A percentile compares a stretch with the other conserved stretches of the same genome.
phyloP scores from a whole-genome alignment of 2,329 filamentous ascomycete genomes.

The Colletotrichum lini region DNA sequence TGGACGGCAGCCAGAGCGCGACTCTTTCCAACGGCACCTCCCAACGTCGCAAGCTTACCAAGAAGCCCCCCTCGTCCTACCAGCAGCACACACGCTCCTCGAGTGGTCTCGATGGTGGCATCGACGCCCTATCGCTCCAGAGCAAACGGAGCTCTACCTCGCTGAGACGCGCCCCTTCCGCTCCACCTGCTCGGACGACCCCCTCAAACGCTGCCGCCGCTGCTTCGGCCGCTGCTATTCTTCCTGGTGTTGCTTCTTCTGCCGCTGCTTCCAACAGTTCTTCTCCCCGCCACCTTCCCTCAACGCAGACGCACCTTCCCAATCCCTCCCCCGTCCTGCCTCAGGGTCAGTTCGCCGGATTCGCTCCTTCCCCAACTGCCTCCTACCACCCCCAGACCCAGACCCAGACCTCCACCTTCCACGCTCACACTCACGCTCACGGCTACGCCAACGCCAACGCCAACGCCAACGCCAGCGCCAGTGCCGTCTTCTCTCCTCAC shows the following conservation, averaged over 20 bases:
- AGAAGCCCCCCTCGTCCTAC: constrained; percentile 70
- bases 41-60: constrained; percentile 73
- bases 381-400: constrained; percentile 41
- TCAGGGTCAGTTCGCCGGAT: constrained; percentile 60
- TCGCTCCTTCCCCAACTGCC: constrained; percentile 40
- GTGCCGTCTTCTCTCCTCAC: constrained; percentile 84
- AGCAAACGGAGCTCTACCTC: constrained; percentile 76
- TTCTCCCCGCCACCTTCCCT: constrained; percentile 62
- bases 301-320: constrained; percentile 53
- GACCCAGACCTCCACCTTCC: constrained; percentile 47
- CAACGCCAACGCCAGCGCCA: constrained; percentile 80
- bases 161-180: constrained; percentile 73
- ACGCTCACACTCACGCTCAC: constrained; percentile 61
- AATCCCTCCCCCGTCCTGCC: constrained; percentile 63
- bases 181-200: constrained; percentile 65
- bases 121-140: constrained; percentile 70
- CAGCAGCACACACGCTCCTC: constrained; percentile 59
- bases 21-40: constrained; percentile 61
- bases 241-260: constrained; percentile 12
- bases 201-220: constrained; percentile 56
- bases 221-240: constrained; percentile 44
- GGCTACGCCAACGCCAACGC: constrained; percentile 72
- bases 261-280: constrained; percentile 58
- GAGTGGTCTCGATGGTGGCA: constrained; percentile 66
- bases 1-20: constrained; percentile 60